Percentiles rank a stretch among this genome's conserved stretches.
Evolutionary conservation across 306 rosid genomes (phyloP).

Genomic region (Inga laurina): DNA sequence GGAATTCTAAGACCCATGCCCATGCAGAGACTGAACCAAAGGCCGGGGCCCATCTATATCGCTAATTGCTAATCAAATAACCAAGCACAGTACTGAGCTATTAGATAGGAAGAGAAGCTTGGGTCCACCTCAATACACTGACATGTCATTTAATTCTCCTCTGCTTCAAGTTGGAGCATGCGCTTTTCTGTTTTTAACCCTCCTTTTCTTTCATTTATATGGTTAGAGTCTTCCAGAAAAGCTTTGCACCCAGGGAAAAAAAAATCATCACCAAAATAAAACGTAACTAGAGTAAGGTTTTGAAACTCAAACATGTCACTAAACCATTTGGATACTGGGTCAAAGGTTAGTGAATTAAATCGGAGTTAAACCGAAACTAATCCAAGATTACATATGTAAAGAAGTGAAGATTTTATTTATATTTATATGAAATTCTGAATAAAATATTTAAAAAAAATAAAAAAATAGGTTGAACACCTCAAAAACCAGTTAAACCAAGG

Average conservation of each 20-base stretch:
- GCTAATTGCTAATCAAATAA: conserved; percentile 24
- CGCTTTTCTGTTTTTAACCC: conserved; percentile 36
- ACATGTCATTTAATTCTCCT: conserved; percentile 45
- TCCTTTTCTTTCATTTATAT: conserved; percentile 15
- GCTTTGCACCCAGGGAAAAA: not conserved
- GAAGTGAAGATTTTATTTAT: too few species aligned
- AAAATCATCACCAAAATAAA: not conserved
- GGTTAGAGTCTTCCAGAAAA: conserved; percentile 26
- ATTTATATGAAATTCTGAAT: too few species aligned
- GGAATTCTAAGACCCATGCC: conserved; percentile 20
- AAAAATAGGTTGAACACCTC: too few species aligned
- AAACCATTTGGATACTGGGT: too few species aligned
- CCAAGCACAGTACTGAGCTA: conserved; percentile 3
- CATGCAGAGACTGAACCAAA: conserved; percentile 25
- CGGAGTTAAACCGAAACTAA: too few species aligned
- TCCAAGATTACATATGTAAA: too few species aligned
- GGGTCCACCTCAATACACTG: conserved; percentile 41
- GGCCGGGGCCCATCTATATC: not conserved
- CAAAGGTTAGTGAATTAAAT: too few species aligned
- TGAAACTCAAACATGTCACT: too few species aligned
- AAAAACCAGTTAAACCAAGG: too few species aligned
- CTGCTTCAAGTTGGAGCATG: conserved; percentile 33
- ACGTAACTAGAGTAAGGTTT: too few species aligned
- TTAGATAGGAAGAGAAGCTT: conserved; percentile 30
- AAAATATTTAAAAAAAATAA: too few species aligned